A percentile compares a stretch with the other conserved stretches of the same genome.
Evolutionary conservation across 2,329 filamentous ascomycete genomes (phyloP).

Genomic region (Aspergillus oerlinghausenensis): DNA sequence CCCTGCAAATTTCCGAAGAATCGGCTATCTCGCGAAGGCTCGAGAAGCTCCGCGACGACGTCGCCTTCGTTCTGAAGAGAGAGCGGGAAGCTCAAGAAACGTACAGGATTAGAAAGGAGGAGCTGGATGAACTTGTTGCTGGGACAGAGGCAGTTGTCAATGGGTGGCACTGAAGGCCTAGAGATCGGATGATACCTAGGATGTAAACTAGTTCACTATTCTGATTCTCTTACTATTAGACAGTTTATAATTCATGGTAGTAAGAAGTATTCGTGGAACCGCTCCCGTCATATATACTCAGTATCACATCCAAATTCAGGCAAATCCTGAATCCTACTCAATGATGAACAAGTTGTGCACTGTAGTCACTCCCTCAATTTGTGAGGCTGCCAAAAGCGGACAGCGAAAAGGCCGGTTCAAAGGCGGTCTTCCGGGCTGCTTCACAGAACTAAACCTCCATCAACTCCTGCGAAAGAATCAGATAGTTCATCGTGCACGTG

Average conservation of each 20-base stretch:
- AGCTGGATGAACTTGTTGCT: slow-evolving; percentile 60
- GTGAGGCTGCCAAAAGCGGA: slow-evolving; percentile 12
- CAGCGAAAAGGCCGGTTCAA: slow-evolving; percentile 9
- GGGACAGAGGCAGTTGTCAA: slow-evolving; percentile 30
- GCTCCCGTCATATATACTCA: background rate
- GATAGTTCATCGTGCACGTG: slow-evolving; percentile 10
- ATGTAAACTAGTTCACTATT: background rate
- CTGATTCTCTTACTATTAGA: background rate
- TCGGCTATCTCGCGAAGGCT: slow-evolving; percentile 68
- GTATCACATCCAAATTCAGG: background rate
- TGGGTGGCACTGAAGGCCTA: slow-evolving; percentile 32
- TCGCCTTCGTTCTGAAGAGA: slow-evolving; percentile 70
- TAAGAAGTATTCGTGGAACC: background rate
- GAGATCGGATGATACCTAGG: background rate
- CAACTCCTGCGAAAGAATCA: slow-evolving; percentile 5
- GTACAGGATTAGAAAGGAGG: slow-evolving; percentile 71
- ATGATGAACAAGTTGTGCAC: background rate
- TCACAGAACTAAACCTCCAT: slow-evolving; percentile 12
- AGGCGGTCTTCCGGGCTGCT: slow-evolving; percentile 16
- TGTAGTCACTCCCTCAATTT: background rate
- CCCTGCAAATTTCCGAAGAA: slow-evolving; percentile 74
- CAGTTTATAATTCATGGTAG: background rate
- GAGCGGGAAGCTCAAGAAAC: slow-evolving; percentile 88
- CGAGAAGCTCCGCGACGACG: slow-evolving; percentile 74
- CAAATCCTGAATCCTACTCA: background rate